phyloP scores from a whole-genome alignment of 1,284 basidiomycete genomes.

The Sanghuangporus weigelae region DNA sequence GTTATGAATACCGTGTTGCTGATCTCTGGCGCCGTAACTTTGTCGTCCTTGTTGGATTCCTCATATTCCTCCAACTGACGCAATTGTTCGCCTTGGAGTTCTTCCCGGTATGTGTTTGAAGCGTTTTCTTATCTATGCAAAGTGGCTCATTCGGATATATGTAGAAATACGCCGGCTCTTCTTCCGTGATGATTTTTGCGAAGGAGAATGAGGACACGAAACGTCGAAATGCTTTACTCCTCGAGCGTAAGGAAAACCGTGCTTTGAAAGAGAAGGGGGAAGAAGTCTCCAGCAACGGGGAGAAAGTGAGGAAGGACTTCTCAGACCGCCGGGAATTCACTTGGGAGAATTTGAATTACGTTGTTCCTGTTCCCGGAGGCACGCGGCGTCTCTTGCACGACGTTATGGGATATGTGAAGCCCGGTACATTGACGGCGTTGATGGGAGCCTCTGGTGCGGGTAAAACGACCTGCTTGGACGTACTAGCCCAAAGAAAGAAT shows the following conservation, averaged over 20 bases:
- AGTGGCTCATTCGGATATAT: not conserved
- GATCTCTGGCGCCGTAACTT: slow-evolving; percentile 63
- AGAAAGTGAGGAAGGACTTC: slow-evolving; percentile 15
- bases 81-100: slow-evolving; percentile 60
- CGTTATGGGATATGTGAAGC: slow-evolving; percentile 85
- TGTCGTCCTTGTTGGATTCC: slow-evolving; percentile 53
- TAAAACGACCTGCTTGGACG: slow-evolving; percentile 84
- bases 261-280: slow-evolving; percentile 30
- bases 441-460: slow-evolving; percentile 81
- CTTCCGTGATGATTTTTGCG: slow-evolving; percentile 60
- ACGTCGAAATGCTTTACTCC: slow-evolving; percentile 56
- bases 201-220: slow-evolving; percentile 67
- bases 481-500: slow-evolving; percentile 83
- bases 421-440: slow-evolving; percentile 75
- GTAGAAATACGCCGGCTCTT: slow-evolving; percentile 45
- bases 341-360: slow-evolving; percentile 69
- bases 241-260: slow-evolving; percentile 41
- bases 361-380: slow-evolving; percentile 70
- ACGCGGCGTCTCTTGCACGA: slow-evolving; percentile 71
- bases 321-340: slow-evolving; percentile 53
- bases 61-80: slow-evolving; percentile 61
- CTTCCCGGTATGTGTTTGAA: slow-evolving; percentile 44
- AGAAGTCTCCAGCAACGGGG: slow-evolving; percentile 29
- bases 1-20: slow-evolving; percentile 42
- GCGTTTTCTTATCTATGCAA: not conserved